Base-by-base conservation (phyloP, 768 basidiomycete genomes). In the Russula emetica region DNA sequence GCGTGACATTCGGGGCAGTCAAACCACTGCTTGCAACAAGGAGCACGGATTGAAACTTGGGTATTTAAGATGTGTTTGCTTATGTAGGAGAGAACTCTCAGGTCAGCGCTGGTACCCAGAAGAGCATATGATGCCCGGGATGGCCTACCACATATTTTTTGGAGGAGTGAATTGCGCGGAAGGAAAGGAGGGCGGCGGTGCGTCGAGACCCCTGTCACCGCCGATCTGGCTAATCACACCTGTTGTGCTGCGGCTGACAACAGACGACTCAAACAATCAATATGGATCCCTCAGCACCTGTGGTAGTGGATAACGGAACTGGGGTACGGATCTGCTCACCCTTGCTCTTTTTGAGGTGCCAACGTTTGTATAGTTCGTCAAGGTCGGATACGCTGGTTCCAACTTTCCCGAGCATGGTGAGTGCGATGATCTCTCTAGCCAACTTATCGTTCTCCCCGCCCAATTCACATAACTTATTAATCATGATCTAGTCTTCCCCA, bases 61-160 rank as follows among this genome's bases (percentile, higher is more conserved):
- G 92, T 92, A 76, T 99, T 99, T 55, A 99, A 78, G 66, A 99
- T 83, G 72, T 98, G 97, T 81, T 96, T 96, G 78, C 94, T 97
- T 14, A 30, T 22, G 9, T 24, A 57, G 30, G 20, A 42, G 28
- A 11, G 24, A 6, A 49, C 24, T 5, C 38, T 2, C 34, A 54
- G 6, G 13, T 22, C 0, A 16, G 53, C 8, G 9, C 24, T 36
- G 8, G 36, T 38, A 38, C 7, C 4, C 2, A 34, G 34, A 24
- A 54, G 5, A n/a, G 32, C 16, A 38, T 14, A 13, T 38, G 13
- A 22, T 55, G 8, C 30, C 3, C 8, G 8, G 26, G 14, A 47
- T 6, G 20, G 5, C 56, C 34, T 22, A 58, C 56, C 56, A 58
- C 56, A 58, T 58, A n/a, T 45, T 47, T 22, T 9, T 13, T 3